Base-by-base conservation (phyloP, 2,329 filamentous ascomycete species). In the Zopfia rhizophila region DNA sequence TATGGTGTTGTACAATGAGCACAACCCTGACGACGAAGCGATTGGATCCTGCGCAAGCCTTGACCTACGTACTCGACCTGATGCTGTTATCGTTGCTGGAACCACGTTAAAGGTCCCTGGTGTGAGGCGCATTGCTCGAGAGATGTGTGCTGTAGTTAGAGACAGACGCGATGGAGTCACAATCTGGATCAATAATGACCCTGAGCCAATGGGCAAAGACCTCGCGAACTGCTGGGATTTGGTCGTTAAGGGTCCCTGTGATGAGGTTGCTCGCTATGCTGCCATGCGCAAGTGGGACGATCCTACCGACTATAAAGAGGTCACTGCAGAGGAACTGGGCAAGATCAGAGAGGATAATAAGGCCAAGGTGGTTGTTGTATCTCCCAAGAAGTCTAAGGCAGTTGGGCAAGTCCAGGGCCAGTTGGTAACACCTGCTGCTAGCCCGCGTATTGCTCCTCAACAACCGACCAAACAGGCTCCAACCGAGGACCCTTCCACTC, bases 1-100 rank as follows among this genome's bases (percentile, higher is more conserved):
- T 45, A 97, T 99, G 77, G 93, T 97, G 4, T 81, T 99, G 7
- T 99, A 99, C 77, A 97, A 97, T 68, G 94, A 99, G 71, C 88
- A 90, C 69, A 97, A 97, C 66, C 94, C 94, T 0, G 94, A 99
- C 56, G 91, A 94, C 58, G 93, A 97, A 60, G 93, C 94, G 11
- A 99, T 99, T 68, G 92, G 93, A 30, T 90, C 90, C 16, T 92
- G 96, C 28, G 91, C 92, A 38, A 86, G 85, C 55, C 87, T 92
- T 4, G 94, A 99, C 68, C 77, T 97, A 47, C 88, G 91, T 50
- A 83, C 87, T 29, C 83, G 91, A 25, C 93, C 94, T 0, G 94
- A 97, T 69, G 92, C 92, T 13, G 83, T 99, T 18, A 86, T 99
- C 57, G 94, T 99, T 19, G 94, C 96, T 7, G 94, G 94, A 39